Percentiles rank a stretch among this genome's conserved stretches.
These are phyloP conservation scores for Moelleriella libera DNA, from an alignment of 2,329 filamentous ascomycete species.

Conservation along the genomic window DNA sequence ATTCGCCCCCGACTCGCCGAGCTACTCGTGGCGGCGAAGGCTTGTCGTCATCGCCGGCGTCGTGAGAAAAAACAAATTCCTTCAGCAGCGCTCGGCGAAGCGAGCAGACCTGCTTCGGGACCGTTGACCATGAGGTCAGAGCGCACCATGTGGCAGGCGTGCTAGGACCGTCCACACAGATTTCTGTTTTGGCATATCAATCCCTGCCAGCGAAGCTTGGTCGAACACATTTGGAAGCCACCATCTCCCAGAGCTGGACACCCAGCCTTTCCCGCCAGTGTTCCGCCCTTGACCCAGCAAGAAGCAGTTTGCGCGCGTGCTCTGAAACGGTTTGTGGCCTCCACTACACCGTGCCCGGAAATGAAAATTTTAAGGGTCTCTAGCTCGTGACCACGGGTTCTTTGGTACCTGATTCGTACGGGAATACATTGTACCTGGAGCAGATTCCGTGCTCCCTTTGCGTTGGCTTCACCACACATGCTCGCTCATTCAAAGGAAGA, in stretches of 20 bases:
- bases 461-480: too few relatives aligned
- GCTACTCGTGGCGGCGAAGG: background rate
- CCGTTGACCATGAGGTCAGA: too few relatives aligned
- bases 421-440: background rate
- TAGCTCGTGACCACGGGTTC: background rate
- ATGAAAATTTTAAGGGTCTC: background rate
- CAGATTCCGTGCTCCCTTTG: too few relatives aligned
- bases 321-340: background rate
- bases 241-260: too few relatives aligned
- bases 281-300: background rate
- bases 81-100: too few relatives aligned
- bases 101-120: too few relatives aligned
- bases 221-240: background rate
- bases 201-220: background rate
- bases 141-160: too few relatives aligned
- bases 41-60: too few relatives aligned
- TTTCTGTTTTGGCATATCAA: background rate
- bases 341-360: background rate
- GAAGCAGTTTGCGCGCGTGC: background rate
- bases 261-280: too few relatives aligned
- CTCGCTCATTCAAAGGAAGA: too few relatives aligned
- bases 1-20: background rate
- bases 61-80: too few relatives aligned
- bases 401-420: background rate
- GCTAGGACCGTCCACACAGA: too few relatives aligned